phyloP scores from a whole-genome alignment of 345 rosid species.

The Eucalyptus paniculata region DNA sequence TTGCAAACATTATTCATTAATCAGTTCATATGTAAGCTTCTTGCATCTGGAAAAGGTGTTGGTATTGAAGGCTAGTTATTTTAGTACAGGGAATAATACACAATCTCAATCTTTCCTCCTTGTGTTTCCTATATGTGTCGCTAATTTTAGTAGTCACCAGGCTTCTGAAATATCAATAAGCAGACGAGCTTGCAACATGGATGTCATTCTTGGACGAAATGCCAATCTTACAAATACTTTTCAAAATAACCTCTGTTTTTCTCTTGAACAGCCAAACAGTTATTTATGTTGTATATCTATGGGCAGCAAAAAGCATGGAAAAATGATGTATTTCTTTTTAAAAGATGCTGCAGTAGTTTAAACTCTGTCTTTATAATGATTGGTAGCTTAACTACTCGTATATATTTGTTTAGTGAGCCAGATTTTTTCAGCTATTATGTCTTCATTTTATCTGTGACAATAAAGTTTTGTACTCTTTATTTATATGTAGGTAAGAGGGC shows the following conservation, averaged over 20 bases:
- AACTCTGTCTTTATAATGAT: background rate
- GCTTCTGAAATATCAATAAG: background rate
- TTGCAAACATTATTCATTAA: background rate
- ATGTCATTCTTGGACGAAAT: background rate
- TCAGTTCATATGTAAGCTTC: background rate
- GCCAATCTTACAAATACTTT: background rate
- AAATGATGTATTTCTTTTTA: background rate
- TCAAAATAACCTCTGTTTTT: background rate
- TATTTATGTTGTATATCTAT: background rate
- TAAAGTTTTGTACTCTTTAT: background rate
- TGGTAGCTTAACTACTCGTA: background rate
- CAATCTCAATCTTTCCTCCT: background rate
- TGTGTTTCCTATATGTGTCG: background rate
- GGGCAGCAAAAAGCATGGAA: background rate
- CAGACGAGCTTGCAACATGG: background rate
- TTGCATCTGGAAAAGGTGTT: background rate
- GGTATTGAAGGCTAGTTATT: background rate
- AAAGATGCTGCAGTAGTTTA: background rate
- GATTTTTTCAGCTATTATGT: background rate
- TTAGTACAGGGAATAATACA: background rate
- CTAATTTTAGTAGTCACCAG: background rate
- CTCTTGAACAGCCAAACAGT: background rate
- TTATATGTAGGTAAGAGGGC: constrained; percentile 76
- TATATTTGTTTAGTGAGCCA: background rate
- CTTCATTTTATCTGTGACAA: background rate